Evolutionary conservation across 1,284 basidiomycete species (phyloP), one percentile per base, ranked within the genome.

Genomic region (Nidula niveotomentosa): DNA sequence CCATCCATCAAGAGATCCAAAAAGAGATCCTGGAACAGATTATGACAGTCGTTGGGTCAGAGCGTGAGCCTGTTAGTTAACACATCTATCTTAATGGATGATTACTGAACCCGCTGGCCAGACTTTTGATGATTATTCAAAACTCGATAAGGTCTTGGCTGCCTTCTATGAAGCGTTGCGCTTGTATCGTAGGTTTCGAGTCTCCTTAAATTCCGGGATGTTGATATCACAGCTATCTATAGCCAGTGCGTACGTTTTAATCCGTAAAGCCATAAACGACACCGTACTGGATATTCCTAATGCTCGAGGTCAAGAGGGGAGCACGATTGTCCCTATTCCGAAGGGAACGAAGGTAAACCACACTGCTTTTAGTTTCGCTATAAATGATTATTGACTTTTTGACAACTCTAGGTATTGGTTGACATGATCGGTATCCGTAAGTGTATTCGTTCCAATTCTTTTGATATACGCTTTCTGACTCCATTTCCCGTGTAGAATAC

Each of bases 341-440:
- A 73, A 73, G 53, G 71, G 69, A 13, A 59, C 61, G 9, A n/a
- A 45, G n/a, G 43, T 45, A 10, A 45, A 8, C n/a, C n/a, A n/a
- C n/a, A n/a, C 23, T 8, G 10, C 37, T 41, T 12, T 15, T 6
- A 12, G 15, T 8, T 15, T 45, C 15, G 15, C 8, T n/a, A 45
- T 45, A n/a, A 47, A 10, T 12, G 10, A 45, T 45, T 23, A 47
- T 23, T 12, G 10, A 12, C 37, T 3, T 15, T 15, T 41, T 12
- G 15, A 41, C 10, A 15, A 15, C 15, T 41, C 2, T 30, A 73
- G 69, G 60, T 81, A 12, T 55, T 78, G 6, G 68, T 82, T 6
- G 81, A 85, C 56, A 74, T 84, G 69, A 57, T 83, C 55, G 79
- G 80, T 52, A 60, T 79, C 53, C 76, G 81, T 83, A 56, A 68